These are phyloP conservation scores for Larix kaempferi DNA, from an alignment of 75 land plant genomes.

Conservation along the genomic window DNA sequence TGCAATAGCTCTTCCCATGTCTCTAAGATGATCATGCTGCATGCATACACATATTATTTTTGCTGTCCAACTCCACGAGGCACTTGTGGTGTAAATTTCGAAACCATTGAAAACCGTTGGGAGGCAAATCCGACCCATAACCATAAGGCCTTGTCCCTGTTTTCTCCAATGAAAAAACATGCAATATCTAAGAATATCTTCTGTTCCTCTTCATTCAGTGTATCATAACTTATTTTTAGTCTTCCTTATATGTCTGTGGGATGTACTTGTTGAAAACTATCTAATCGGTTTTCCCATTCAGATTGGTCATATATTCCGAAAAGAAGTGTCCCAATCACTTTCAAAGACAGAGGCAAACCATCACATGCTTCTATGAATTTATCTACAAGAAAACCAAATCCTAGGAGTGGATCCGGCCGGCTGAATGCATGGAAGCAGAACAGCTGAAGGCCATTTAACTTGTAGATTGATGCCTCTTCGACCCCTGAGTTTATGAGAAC, in stretches of 20 bases:
- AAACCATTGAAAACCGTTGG: neutral
- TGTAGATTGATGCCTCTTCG: neutral
- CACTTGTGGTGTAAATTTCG: neutral
- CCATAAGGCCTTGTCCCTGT: neutral
- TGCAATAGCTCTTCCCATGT: neutral
- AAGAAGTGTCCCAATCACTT: neutral
- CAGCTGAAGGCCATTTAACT: neutral
- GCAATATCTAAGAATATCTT: conserved; percentile 6
- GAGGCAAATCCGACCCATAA: neutral
- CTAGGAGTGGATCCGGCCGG: neutral
- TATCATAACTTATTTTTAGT: neutral
- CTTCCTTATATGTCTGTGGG: neutral
- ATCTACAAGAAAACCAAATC: neutral
- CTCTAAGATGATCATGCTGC: neutral
- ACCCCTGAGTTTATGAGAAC: neutral
- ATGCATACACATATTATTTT: neutral
- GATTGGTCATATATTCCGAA: neutral
- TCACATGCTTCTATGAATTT: neutral
- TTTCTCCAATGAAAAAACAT: neutral
- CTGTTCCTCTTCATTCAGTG: neutral
- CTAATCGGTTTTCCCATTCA: neutral
- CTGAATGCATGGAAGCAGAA: conserved; percentile 3
- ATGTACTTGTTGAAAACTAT: neutral
- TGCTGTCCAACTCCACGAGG: neutral
- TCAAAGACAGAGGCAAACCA: conserved; percentile 1